Evolutionary conservation across 2,329 filamentous ascomycete genomes (phyloP), one percentile per base, ranked within the genome.

Genomic region (Xylariomycetidae sp.): DNA sequence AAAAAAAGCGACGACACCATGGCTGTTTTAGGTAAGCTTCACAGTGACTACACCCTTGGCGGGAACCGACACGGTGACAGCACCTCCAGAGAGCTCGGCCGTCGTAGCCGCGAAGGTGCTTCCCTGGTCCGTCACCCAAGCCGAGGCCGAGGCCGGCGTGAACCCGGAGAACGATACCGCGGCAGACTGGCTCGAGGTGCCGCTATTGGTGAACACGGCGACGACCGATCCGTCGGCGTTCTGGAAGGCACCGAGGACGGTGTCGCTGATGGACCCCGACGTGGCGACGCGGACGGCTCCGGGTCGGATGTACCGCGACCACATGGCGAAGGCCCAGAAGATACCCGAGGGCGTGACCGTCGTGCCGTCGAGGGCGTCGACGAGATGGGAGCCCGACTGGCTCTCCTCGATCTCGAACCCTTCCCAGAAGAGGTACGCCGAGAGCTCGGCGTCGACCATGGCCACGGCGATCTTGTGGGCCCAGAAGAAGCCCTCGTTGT

Each of bases 371-470:
- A 33, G 33, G 2, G 47, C 39, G 42, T 49, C 47, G 29, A 54
- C 37, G 3, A 56, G 41, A 31, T 54, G 46, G 4, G 40, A 43
- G 16, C 34, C 42, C 1, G 45, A 45, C 34, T 51, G 46, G 4
- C 37, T 45, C 41, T 55, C 42, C 16, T 45, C 33, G 16, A 46
- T 38, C 31, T 49, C 37, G 37, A 45, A 42, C 12, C 67, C 66
- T 42, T 64, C 59, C 67, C 67, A 72, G 51, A 67, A 70, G 5
- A 72, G 51, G 42, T 68, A 69, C 1, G 60, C 67, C 12, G 56
- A 63, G 11, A 66, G 54, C 41, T 66, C 60, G 7, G 59, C 56
- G 36, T 66, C 57, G 6, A 64, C 55, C 32, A 70, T 50, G 16
- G 56, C 62, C 11, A 58, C 55, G 34, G 64, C 61, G 13, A 71